phyloP scores from a whole-genome alignment of 371 early-diverging fungal genomes.

The Coemansia sp. region DNA sequence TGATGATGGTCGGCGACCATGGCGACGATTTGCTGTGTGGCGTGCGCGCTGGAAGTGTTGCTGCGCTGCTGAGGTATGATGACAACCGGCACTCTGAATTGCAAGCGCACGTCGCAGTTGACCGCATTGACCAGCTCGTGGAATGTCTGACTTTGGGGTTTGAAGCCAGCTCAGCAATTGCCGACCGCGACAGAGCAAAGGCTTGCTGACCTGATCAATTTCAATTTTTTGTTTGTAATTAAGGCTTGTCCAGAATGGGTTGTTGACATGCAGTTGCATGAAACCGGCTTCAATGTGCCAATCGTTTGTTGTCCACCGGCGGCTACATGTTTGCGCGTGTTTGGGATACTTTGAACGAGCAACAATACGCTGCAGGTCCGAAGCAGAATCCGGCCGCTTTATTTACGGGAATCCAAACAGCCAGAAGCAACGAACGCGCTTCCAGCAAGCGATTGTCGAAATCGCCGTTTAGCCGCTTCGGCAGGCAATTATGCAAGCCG shows the following conservation, averaged over 20 bases:
- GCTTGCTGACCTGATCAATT: neutral
- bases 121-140: constrained; percentile 37
- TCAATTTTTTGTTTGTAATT: neutral
- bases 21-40: constrained; percentile 53
- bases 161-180: constrained; percentile 26
- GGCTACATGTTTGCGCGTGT: no score
- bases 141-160: constrained; percentile 22
- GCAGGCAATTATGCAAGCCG: neutral
- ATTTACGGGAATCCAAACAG: no score
- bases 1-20: constrained; percentile 56
- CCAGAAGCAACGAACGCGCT: no score
- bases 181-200: constrained; percentile 5
- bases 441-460: no score
- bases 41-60: constrained; percentile 46
- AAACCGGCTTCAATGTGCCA: neutral
- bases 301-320: neutral
- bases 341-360: no score
- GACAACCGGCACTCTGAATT: constrained; percentile 29
- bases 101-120: constrained; percentile 38
- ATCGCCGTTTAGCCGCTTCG: no score
- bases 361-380: no score
- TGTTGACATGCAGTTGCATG: neutral
- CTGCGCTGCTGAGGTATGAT: constrained; percentile 42
- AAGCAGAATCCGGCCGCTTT: no score
- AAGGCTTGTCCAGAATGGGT: neutral